Percentiles rank a stretch among this genome's conserved stretches.
phyloP scores from a whole-genome alignment of 2,329 filamentous ascomycete genomes.

The Alternaria sp. region DNA sequence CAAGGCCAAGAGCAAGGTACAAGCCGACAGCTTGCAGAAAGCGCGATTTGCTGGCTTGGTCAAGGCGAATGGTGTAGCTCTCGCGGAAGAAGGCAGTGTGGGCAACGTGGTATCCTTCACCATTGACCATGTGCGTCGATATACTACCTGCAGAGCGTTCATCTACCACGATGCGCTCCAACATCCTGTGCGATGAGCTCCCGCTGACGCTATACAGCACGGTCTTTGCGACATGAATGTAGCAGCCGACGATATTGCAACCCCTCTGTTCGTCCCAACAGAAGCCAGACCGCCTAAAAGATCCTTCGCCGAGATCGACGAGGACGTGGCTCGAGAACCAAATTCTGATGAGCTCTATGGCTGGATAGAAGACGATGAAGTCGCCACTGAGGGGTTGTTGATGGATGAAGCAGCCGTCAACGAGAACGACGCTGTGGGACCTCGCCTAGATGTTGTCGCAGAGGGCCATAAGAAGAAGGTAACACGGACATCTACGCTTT shows the following conservation, averaged over 20 bases:
- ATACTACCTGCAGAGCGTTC: slow-evolving; percentile 33
- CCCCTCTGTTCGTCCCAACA: slow-evolving; percentile 26
- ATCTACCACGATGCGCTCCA: slow-evolving; percentile 21
- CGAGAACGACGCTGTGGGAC: slow-evolving; percentile 19
- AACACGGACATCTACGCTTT: slow-evolving; percentile 29
- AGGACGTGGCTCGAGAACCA: slow-evolving; percentile 67
- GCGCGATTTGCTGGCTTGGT: slow-evolving; percentile 53
- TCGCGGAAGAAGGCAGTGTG: slow-evolving; percentile 50
- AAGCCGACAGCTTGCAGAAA: slow-evolving; percentile 39
- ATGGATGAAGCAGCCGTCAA: slow-evolving; percentile 37
- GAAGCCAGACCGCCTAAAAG: slow-evolving; percentile 62
- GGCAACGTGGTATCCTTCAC: slow-evolving; percentile 59
- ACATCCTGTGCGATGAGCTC: slow-evolving; percentile 18
- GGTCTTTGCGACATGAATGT: slow-evolving; percentile 43
- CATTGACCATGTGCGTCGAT: slow-evolving; percentile 54
- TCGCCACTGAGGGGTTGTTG: slow-evolving; percentile 50
- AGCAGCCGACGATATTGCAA: slow-evolving; percentile 38
- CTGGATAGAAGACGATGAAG: slow-evolving; percentile 69
- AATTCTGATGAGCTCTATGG: slow-evolving; percentile 72
- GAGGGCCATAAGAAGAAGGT: slow-evolving; percentile 34
- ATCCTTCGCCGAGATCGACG: slow-evolving; percentile 61
- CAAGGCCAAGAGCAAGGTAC: slow-evolving; percentile 30
- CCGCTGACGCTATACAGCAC: slow-evolving; percentile 34
- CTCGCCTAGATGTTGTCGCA: slow-evolving; percentile 24
- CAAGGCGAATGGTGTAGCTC: slow-evolving; percentile 51